Evolutionary conservation across 2,329 filamentous ascomycete genomes (phyloP).

Genomic region (Sarocladium brachiariae): DNA sequence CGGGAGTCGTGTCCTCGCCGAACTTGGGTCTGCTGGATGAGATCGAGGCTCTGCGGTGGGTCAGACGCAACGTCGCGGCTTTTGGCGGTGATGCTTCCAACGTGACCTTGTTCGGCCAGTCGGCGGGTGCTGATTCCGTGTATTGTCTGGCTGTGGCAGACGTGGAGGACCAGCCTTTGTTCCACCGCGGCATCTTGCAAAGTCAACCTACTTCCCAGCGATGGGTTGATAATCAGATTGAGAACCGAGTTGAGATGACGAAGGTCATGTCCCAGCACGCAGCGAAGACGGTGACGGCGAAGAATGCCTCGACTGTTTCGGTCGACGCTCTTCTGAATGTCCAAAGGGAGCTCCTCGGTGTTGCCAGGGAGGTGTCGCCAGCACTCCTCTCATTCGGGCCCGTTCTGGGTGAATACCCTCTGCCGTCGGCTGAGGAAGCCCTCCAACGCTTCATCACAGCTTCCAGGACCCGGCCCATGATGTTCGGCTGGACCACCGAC

Average conservation of each 20-base stretch:
- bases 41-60: constrained; percentile 11
- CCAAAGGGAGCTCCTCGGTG: constrained; percentile 10
- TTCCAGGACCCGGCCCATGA: not conserved
- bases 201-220: constrained; percentile 13
- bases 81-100: constrained; percentile 11
- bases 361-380: constrained; percentile 5
- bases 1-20: constrained; percentile 1
- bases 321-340: constrained; percentile 8
- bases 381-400: constrained; percentile 11
- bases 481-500: constrained; percentile 6
- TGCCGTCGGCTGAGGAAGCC: not conserved
- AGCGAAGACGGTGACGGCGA: not conserved
- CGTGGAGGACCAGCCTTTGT: constrained; percentile 10
- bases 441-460: not conserved
- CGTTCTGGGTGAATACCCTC: constrained; percentile 9
- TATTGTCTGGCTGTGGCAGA: constrained; percentile 13
- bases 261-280: constrained; percentile 4
- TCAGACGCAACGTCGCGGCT: constrained; percentile 9
- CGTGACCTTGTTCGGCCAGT: constrained; percentile 10
- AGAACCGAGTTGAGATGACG: constrained; percentile 11
- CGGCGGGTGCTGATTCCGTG: constrained; percentile 9
- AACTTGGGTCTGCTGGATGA: constrained; percentile 14
- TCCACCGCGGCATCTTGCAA: constrained; percentile 14
- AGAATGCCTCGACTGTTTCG: not conserved
- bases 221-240: constrained; percentile 4